Conservation (phyloP, 2,329 filamentous ascomycete species). For the Aspergillus candidus region DNA sequence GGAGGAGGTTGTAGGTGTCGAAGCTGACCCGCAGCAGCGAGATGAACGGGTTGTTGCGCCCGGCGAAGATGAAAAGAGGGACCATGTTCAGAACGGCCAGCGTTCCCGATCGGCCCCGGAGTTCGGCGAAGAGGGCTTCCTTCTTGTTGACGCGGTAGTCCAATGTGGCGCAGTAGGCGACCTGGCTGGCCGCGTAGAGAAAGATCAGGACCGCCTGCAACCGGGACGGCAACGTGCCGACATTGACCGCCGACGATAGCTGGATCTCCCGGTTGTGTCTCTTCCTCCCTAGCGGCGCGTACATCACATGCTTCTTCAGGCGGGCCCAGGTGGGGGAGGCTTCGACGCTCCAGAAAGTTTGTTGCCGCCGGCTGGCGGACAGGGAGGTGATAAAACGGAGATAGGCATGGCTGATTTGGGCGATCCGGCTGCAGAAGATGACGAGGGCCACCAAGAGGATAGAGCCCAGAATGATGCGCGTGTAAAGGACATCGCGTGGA, state of each 20-base stretch:
- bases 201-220: conserved; percentile 66
- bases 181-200: conserved; percentile 64
- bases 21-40: conserved; percentile 77
- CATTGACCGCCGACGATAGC: conserved; percentile 60
- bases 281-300: conserved; percentile 65
- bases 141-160: conserved; percentile 40
- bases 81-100: conserved; percentile 87
- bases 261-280: conserved; percentile 72
- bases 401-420: conserved; percentile 40
- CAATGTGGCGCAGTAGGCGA: conserved; percentile 61
- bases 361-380: conserved; percentile 31
- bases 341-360: conserved; percentile 43
- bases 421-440: conserved; percentile 37
- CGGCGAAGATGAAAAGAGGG: conserved; percentile 78
- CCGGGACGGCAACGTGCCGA: conserved; percentile 73
- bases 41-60: conserved; percentile 91
- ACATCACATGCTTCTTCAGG: conserved; percentile 44
- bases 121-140: conserved; percentile 64
- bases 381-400: conserved; percentile 40
- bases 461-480: conserved; percentile 35
- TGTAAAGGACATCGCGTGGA: conserved; percentile 34
- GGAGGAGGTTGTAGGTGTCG: conserved; percentile 89
- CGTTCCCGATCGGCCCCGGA: conserved; percentile 78
- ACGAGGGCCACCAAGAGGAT: conserved; percentile 29
- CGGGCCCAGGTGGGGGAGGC: conserved; percentile 36